Evolutionary conservation across 768 basidiomycete genomes (phyloP).

Genomic region (Leccinum sublutescens): DNA sequence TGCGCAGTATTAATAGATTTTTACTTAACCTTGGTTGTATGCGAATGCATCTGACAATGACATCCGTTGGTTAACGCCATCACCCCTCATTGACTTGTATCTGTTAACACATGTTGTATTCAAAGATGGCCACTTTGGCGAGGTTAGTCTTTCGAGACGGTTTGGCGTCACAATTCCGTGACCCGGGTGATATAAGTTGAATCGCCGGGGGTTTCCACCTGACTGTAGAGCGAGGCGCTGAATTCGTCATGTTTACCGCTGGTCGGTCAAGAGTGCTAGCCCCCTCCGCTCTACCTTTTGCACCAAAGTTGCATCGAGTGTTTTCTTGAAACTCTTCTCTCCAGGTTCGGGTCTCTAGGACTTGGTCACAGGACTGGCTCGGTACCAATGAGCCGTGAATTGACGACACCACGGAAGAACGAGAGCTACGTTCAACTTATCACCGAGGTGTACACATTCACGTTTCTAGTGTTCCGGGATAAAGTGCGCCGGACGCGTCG

Average conservation of each 20-base stretch:
- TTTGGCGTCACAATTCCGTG: not conserved
- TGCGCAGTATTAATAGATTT: slow-evolving; percentile 45
- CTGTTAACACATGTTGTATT: not conserved
- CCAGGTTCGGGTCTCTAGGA: not conserved
- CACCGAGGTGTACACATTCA: no score
- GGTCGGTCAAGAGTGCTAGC: not conserved
- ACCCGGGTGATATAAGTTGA: not conserved
- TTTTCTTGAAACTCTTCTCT: not conserved
- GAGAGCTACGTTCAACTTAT: no score
- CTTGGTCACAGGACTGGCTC: not conserved
- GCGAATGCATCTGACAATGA: slow-evolving; percentile 7
- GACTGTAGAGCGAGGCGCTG: not conserved
- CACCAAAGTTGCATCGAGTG: not conserved
- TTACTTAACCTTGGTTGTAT: slow-evolving; percentile 3
- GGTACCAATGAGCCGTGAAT: no score
- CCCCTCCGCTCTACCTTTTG: no score
- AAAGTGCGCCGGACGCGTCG: no score
- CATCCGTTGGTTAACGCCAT: slow-evolving; percentile 3
- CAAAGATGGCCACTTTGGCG: not conserved
- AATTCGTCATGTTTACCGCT: not conserved
- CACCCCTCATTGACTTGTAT: slow-evolving; percentile 6
- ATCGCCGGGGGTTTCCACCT: no score
- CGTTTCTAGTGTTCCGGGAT: no score
- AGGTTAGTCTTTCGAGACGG: not conserved
- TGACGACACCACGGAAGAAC: no score